Evolutionary conservation across 2,329 filamentous ascomycete species (phyloP), one percentile per base, ranked within the genome.

Genomic region (Xylariaceae sp.): DNA sequence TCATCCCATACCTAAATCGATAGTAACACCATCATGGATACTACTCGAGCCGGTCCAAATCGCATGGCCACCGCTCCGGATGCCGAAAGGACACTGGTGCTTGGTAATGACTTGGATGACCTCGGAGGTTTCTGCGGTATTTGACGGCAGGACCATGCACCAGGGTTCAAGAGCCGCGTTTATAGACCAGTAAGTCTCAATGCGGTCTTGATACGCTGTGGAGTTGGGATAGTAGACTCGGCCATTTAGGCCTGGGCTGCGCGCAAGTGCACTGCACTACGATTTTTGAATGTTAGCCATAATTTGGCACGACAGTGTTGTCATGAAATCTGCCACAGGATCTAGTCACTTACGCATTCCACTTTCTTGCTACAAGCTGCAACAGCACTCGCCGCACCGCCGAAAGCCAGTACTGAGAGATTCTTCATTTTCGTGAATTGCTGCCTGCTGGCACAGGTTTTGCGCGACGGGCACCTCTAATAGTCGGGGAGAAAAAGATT

Each of bases 41-140:
- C 61, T 61, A 39, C 60, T 63, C 13, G 64, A 47, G 2, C 59
- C 60, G 1, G 53, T 56, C 31, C 57, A 65, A 6, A 59, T 53
- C n/a, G 58, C 60, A 48, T 67, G 65, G 6, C 62, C 63, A 18
- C 65, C 65, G 18, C 63, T 62, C 0, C 59, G 54, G 9, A 67
- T 60, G 14, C 49, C 49, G 19, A 51, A 47, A 17, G 43, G 22
- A 28, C 45, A 53, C 22, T 43, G 34, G 36, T 50, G 47, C 12
- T 40, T 17, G n/a, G 48, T 42, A 31, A 57, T 22, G 31, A 38
- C 44, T 43, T 45, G 13, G 36, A 54, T 31, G 6, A 50, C 36
- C 12, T 4, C 22, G 10, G 51, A 51, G 34, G 54, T 46, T 4
- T 52, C 51, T 22, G 44, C 19, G 31, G 55, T 42, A 10, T 51